A percentile compares a stretch with the other conserved stretches of the same genome.
These are phyloP conservation scores for Orbilia brochopaga DNA, from an alignment of 2,329 filamentous ascomycete species.

Conservation along the genomic window DNA sequence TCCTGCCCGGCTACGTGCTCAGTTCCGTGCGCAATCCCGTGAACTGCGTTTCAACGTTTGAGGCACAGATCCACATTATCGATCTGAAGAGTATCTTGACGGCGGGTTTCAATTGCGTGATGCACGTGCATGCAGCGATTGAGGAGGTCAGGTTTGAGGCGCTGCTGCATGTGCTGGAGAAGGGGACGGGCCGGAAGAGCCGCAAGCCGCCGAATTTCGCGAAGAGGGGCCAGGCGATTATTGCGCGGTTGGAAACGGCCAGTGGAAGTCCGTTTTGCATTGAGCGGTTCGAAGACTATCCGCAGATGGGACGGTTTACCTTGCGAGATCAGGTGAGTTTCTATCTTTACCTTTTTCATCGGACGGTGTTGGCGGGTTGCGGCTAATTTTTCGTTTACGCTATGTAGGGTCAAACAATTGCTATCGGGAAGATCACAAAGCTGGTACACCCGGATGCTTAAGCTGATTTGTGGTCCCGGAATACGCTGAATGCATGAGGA, in stretches of 20 bases:
- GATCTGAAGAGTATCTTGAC: conserved; percentile 93
- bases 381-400: conserved; percentile 53
- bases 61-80: conserved; percentile 94
- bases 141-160: conserved; percentile 93
- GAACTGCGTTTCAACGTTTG: conserved; percentile 85
- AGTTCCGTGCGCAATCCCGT: conserved; percentile 94
- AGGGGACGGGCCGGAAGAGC: conserved; percentile 90
- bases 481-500: conserved; percentile 1
- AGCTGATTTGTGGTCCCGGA: neutral
- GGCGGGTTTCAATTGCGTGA: conserved; percentile 94
- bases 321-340: conserved; percentile 78
- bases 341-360: conserved; percentile 19
- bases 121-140: conserved; percentile 96
- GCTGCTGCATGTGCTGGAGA: conserved; percentile 91
- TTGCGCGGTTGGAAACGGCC: conserved; percentile 85
- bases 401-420: conserved; percentile 91
- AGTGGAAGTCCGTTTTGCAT: conserved; percentile 87
- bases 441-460: conserved; percentile 63
- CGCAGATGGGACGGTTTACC: conserved; percentile 89
- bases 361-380: conserved; percentile 46
- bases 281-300: conserved; percentile 93
- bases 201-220: conserved; percentile 93
- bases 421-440: conserved; percentile 98
- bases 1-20: conserved; percentile 91
- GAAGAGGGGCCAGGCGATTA: conserved; percentile 80